A percentile compares a stretch with the other conserved stretches of the same genome.
These are phyloP conservation scores for Pyronema domesticum DNA, from an alignment of 495 filamentous ascomycete species.

Conservation along the genomic window DNA sequence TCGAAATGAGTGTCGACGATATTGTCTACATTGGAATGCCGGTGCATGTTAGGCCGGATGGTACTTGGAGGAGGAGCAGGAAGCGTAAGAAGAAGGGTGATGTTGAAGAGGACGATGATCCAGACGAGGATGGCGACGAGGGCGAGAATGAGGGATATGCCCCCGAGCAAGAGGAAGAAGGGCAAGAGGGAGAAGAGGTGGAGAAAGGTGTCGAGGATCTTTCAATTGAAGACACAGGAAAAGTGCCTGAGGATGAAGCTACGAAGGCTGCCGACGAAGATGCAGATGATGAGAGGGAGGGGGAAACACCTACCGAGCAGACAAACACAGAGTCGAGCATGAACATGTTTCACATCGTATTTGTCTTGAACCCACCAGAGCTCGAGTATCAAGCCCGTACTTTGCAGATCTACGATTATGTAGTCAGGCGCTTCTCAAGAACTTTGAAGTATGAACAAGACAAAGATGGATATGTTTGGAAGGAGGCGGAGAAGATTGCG, in stretches of 20 bases:
- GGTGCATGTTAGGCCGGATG: conserved; percentile 71
- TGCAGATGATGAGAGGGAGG: conserved; percentile 27
- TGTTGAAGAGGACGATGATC: conserved; percentile 25
- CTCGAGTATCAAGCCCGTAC: conserved; percentile 57
- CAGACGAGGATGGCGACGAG: conserved; percentile 10
- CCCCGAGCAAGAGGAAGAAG: neutral
- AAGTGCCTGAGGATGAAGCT: neutral
- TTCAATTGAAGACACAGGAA: neutral
- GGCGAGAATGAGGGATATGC: neutral
- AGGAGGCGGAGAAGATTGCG: conserved; percentile 61
- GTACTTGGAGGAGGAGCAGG: conserved; percentile 68
- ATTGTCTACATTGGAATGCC: conserved; percentile 74
- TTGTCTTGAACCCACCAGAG: conserved; percentile 64
- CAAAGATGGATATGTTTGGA: conserved; percentile 71
- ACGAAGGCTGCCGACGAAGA: conserved; percentile 11
- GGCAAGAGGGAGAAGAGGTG: neutral
- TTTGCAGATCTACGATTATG: conserved; percentile 66
- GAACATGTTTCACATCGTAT: conserved; percentile 96
- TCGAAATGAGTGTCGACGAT: conserved; percentile 73
- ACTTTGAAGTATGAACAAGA: conserved; percentile 82
- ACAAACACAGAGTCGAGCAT: conserved; percentile 34
- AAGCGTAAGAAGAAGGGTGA: conserved; percentile 38
- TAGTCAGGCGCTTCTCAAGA: conserved; percentile 77
- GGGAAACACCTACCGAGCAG: conserved; percentile 16
- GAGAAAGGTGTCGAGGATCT: neutral